A percentile compares a stretch with the other conserved stretches of the same genome.
These are phyloP conservation scores for Vaccinium vitisidaea DNA, from an alignment of 148 eudicot genomes.

Conservation along the genomic window DNA sequence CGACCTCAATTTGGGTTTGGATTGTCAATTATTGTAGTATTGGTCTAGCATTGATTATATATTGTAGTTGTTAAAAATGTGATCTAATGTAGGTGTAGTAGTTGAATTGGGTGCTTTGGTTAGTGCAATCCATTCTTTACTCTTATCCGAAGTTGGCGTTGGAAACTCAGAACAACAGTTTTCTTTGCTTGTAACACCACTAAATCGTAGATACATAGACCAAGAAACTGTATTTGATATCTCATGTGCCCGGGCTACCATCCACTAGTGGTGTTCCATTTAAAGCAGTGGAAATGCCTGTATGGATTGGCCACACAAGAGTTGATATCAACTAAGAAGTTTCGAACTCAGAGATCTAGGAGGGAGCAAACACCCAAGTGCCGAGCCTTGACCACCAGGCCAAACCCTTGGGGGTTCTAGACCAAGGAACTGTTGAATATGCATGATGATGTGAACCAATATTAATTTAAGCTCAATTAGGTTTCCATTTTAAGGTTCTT, in stretches of 20 bases:
- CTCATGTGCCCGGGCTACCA: no score
- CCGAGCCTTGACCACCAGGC: no score
- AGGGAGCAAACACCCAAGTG: no score
- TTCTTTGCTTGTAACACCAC: neutral
- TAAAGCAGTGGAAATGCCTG: no score
- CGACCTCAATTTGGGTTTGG: neutral
- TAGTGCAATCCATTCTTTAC: neutral
- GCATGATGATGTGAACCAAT: neutral
- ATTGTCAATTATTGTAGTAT: neutral
- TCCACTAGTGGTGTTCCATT: no score
- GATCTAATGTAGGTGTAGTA: neutral
- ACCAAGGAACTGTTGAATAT: neutral
- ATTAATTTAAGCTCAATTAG: neutral
- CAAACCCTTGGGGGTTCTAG: neutral
- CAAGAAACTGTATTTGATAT: no score
- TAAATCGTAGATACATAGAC: neutral
- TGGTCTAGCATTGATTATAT: neutral
- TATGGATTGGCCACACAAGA: no score
- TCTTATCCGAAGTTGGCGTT: neutral
- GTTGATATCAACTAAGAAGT: no score
- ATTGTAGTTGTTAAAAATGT: neutral
- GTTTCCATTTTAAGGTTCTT: neutral
- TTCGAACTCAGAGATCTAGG: no score
- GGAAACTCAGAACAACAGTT: neutral
- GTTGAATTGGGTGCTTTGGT: neutral